Base-by-base conservation (phyloP, 1,284 basidiomycete genomes). In the Leucoagaricus sp. region DNA sequence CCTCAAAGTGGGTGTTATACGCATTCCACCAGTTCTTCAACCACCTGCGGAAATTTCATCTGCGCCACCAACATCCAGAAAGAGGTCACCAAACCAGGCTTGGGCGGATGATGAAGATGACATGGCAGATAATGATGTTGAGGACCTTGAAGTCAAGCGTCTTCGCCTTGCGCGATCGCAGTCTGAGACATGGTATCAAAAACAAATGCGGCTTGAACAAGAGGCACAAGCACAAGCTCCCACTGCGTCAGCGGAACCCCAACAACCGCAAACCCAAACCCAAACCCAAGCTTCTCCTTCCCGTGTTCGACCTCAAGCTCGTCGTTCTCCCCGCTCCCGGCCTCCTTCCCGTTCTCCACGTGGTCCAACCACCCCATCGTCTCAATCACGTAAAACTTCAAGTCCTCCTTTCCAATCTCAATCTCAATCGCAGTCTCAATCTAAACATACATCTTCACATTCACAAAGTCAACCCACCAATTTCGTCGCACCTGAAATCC, bases 401-500 rank as follows among this genome's bases (percentile, higher is more conserved):
- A 1, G 15, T 17, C 29, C 31, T 17, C 28, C 5, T 38, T n/a
- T 4, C 12, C 36, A 15, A 6, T 38, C 26, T 12, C 25, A 29
- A 34, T 17, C 45, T 4, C 41, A 40, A 34, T 31, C 31, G 53
- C 47, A 53, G 9, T 47, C 40, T 8, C 40, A 40, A 4, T 15
- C 12, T 38, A n/a, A n/a, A n/a, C n/a, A n/a, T n/a, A n/a, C n/a
- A n/a, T n/a, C n/a, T n/a, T 48, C 59, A 9, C 13, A 55, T 12
- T 47, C 61, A 6, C 50, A 52, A 44, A 21, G 28, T 17, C 42
- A 45, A 53, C 9, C 38, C 13, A 52, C n/a, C n/a, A 52, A 29
- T 13, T 53, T 53, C 7, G 25, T 19, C 4, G 42, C 51, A 2
- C 65, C 64, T 2, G 45, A 45, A 36, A 69, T 68, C 55, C 72